Evolutionary conservation across 192 early-diverging fungal genomes (phyloP), one percentile per base, ranked within the genome.

Genomic region (Backusella parvicylindrica): DNA sequence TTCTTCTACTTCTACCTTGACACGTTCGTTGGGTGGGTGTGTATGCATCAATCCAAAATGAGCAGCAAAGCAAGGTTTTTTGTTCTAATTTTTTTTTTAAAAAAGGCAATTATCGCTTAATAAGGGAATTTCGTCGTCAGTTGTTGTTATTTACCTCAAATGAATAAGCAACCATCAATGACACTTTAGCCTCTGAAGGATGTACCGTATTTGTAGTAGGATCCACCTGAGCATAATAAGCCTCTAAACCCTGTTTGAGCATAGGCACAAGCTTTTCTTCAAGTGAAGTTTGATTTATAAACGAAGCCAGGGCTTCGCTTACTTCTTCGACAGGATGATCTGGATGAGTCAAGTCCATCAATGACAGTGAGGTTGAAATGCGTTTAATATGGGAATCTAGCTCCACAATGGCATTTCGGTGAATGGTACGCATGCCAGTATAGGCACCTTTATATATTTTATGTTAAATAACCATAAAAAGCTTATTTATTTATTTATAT

Each of bases 361-460:
- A 69, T 18, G 71, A 68, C 6, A 91, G 66, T 2, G 91, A 92
- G 40, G 77, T 77, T 28, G 72, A 72, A 5, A 90, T 75, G 3
- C 91, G 85, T 0, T 79, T 56, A 1, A 86, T 73, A 64, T 92
- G 91, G 12, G 70, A 75, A 9, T 79, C 70, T 9, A 92, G 82
- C 47, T 92, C 89, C 40, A 91, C 77, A 71, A 92, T 83, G 2
- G 83, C 82, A 8, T 72, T 60, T 21, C 77, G 71, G 6, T 85
- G 65, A 30, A 91, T 76, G 2, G 91, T 92, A 23, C 91, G 85
- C 75, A 86, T 88, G 3, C 83, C 84, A 2, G 91, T 92, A 74
- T 92, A 92, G 1, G 91, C 84, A 8, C 88, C 91, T 85, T 32
- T 21, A 1, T 21, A 36, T 11, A 23, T 7, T 47, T 31, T n/a